A percentile compares a stretch with the other conserved stretches of the same genome.
Evolutionary conservation across 176 grass and related monocot species (phyloP).

Genomic region (Themeda triandra): DNA sequence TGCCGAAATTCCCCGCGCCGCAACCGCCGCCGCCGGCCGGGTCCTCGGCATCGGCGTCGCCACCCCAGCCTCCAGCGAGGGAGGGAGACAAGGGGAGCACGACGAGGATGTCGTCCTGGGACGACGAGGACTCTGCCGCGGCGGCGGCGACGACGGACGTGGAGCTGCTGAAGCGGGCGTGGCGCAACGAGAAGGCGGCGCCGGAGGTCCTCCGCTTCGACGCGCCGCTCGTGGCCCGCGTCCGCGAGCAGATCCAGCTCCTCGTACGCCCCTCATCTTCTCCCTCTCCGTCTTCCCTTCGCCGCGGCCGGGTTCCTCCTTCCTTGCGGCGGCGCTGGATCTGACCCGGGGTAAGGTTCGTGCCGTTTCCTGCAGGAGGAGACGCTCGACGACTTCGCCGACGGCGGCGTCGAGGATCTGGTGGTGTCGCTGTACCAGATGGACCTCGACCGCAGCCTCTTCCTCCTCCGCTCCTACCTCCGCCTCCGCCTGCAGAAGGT

Average conservation of each 20-base stretch:
- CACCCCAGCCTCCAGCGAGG: not conserved
- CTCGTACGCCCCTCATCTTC: conserved; percentile 45
- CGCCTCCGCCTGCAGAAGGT: conserved; percentile 80
- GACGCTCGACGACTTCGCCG: conserved; percentile 71
- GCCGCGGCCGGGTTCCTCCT: too few relatives aligned
- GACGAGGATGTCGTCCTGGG: conserved; percentile 38
- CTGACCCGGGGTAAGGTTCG: not conserved
- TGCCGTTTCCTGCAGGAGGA: conserved; percentile 56
- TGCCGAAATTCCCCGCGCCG: not conserved
- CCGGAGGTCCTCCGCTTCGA: conserved; percentile 85
- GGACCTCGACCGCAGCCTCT: conserved; percentile 84
- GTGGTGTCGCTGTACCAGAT: conserved; percentile 93
- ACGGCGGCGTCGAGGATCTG: conserved; percentile 64
- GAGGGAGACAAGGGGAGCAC: not conserved
- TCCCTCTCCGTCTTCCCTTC: not conserved
- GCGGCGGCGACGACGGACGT: conserved; percentile 63
- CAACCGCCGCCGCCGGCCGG: not conserved
- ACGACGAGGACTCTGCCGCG: conserved; percentile 19
- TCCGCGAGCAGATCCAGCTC: conserved; percentile 88
- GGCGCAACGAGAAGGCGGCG: conserved; percentile 88
- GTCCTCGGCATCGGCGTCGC: not conserved
- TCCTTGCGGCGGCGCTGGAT: too few relatives aligned
- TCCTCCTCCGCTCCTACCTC: conserved; percentile 88
- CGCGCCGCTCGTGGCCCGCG: conserved; percentile 58
- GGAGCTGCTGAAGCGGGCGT: conserved; percentile 64